Base-by-base conservation (phyloP, 139 green algal genomes). In the Micromonas commoda region DNA sequence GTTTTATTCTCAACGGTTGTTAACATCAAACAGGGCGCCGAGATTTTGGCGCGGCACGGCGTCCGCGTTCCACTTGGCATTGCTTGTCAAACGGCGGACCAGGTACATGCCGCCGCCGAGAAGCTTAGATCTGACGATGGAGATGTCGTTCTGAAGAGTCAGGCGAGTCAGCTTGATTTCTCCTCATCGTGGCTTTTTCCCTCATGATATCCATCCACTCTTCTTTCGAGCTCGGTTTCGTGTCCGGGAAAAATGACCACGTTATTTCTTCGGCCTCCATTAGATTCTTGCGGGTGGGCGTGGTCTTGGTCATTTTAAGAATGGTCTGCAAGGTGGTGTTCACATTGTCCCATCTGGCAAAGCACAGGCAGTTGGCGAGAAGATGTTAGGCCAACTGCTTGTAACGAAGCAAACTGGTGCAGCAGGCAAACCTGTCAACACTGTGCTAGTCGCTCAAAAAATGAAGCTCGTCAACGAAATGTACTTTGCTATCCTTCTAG, bases 401-500 rank as follows among this genome's bases (percentile, higher is more conserved):
- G 92, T 99, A 0, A 99, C 95, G 34, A 98, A 98, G 88, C 94
- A 89, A 64, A 85, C 90, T 23, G 91, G 91, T 1, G 77, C 80
- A 33, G 87, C 78, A 33, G 95, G 95, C 69, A 99, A 99, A 85
- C 95, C 95, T 0, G 94, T 99, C 26, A 97, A 97, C 88, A 96
- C 90, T 66, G 28, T 88, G 64, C 94, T 92, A 66, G 76, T 99
- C 0, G 94, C 92, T 5, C 76, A 87, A 35, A 98, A 97, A 83
- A 94, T 98, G 92, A 86, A 93, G 80, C 83, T 99, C 24, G 84
- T 81, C 54, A 91, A 92, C 1, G 95, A 99, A 84, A 98, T 98
- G 94, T 99, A 99, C 84, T 97, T 99, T 87, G 95, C 95, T 24
- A 95, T 99, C 77, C 81, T 97, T 67, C 87, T 98, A 28, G 95